These are phyloP conservation scores for Trichophyton equinum DNA, from an alignment of 2,329 filamentous ascomycete species.

Conservation along the genomic window DNA sequence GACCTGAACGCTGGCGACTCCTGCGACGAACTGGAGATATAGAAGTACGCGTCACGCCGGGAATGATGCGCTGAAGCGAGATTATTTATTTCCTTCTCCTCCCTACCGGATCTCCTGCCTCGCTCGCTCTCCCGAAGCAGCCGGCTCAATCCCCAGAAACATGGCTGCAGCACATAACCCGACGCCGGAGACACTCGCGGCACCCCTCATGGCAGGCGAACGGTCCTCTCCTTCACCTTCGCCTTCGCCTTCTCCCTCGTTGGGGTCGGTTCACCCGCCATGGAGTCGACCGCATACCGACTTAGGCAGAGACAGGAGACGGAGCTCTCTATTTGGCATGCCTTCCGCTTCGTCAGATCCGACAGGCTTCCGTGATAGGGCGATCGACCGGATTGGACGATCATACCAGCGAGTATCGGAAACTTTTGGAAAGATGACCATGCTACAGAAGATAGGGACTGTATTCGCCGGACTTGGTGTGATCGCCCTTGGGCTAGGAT, in stretches of 20 bases:
- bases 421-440: constrained; percentile 30
- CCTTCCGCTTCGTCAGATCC: constrained; percentile 16
- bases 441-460: constrained; percentile 50
- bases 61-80: constrained; percentile 3
- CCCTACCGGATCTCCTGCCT: neutral
- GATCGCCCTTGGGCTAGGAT: constrained; percentile 50
- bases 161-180: constrained; percentile 41
- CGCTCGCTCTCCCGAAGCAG: constrained; percentile 1
- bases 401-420: constrained; percentile 22
- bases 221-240: constrained; percentile 26
- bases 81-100: neutral
- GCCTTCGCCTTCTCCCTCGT: constrained; percentile 34
- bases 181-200: constrained; percentile 41
- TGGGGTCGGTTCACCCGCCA: constrained; percentile 34
- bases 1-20: neutral
- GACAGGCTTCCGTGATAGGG: constrained; percentile 24
- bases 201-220: neutral
- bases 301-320: constrained; percentile 16
- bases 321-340: constrained; percentile 28
- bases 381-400: constrained; percentile 27
- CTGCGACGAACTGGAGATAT: neutral
- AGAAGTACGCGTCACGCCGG: neutral
- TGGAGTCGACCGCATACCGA: constrained; percentile 39
- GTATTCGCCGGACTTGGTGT: constrained; percentile 39
- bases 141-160: constrained; percentile 6